phyloP scores from a whole-genome alignment of 2,329 filamentous ascomycete genomes.

The Xylariaceae sp. region DNA sequence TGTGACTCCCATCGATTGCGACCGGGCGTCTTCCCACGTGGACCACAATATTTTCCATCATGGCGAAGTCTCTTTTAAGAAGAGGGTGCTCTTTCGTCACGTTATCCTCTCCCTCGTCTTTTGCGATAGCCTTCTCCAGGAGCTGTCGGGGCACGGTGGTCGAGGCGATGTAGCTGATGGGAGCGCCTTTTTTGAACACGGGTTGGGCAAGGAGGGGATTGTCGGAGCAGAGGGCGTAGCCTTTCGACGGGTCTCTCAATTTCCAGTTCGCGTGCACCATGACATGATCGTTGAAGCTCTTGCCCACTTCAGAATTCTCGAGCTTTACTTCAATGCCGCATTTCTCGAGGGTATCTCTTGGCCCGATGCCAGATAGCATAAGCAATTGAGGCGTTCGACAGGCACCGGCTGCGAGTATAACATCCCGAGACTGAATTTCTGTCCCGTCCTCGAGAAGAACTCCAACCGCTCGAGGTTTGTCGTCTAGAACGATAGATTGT shows the following conservation, averaged over 20 bases:
- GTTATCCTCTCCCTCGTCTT: constrained; percentile 22
- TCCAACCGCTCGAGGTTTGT: constrained; percentile 12
- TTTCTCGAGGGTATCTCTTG: constrained; percentile 10
- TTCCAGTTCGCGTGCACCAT: constrained; percentile 24
- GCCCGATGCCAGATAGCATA: constrained; percentile 23
- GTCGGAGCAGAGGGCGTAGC: constrained; percentile 23
- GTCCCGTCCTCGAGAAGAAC: constrained; percentile 14
- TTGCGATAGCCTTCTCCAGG: constrained; percentile 20
- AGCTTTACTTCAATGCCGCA: constrained; percentile 17
- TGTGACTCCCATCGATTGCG: constrained; percentile 15
- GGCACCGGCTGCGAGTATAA: constrained; percentile 18
- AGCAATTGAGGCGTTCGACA: constrained; percentile 21
- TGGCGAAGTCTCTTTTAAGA: constrained; percentile 17
- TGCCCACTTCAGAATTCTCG: constrained; percentile 17
- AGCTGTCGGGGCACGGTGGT: constrained; percentile 13
- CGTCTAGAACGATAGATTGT: constrained; percentile 12
- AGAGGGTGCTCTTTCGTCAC: constrained; percentile 17
- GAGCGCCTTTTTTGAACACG: constrained; percentile 18
- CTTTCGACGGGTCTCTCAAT: constrained; percentile 23
- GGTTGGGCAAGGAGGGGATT: constrained; percentile 21
- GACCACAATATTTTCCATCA: constrained; percentile 27
- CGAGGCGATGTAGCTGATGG: constrained; percentile 15
- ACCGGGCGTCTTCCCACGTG: constrained; percentile 15
- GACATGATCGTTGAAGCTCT: constrained; percentile 21
- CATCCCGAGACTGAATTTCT: constrained; percentile 8